Conservation (phyloP, 1,284 basidiomycete genomes). For the Tilletiopsis washingtonensis region DNA sequence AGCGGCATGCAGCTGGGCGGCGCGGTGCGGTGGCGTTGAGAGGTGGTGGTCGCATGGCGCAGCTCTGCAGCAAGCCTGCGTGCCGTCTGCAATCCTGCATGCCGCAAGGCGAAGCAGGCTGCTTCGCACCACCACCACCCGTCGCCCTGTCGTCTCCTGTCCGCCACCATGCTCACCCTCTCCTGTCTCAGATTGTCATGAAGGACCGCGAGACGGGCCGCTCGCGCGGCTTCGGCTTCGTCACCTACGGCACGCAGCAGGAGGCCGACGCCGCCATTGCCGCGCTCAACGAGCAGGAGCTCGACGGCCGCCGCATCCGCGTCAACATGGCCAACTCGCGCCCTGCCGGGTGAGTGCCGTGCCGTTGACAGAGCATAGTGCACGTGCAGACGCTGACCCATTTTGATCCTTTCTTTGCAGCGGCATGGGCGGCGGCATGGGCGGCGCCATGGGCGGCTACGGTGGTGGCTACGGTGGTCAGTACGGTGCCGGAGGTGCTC, state of each 20-base stretch:
- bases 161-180: neutral
- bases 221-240: constrained; percentile 85
- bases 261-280: constrained; percentile 76
- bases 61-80: no score
- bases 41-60: no score
- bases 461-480: constrained; percentile 21
- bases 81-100: no score
- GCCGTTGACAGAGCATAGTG: neutral
- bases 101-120: no score
- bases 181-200: constrained; percentile 59
- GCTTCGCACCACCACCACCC: neutral
- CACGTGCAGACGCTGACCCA: neutral
- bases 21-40: no score
- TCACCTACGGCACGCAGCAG: constrained; percentile 50
- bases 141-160: neutral
- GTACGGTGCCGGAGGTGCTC: constrained; percentile 5
- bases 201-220: constrained; percentile 93
- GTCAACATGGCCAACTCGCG: constrained; percentile 91
- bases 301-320: constrained; percentile 80
- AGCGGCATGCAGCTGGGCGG: neutral
- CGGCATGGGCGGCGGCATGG: constrained; percentile 36
- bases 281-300: constrained; percentile 78
- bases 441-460: constrained; percentile 42
- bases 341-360: constrained; percentile 49
- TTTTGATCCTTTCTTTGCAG: neutral